Evolutionary conservation across 164 flowering plant species (phyloP), one percentile per base, ranked within the genome.

Genomic region (Paratinospora sagittata): DNA sequence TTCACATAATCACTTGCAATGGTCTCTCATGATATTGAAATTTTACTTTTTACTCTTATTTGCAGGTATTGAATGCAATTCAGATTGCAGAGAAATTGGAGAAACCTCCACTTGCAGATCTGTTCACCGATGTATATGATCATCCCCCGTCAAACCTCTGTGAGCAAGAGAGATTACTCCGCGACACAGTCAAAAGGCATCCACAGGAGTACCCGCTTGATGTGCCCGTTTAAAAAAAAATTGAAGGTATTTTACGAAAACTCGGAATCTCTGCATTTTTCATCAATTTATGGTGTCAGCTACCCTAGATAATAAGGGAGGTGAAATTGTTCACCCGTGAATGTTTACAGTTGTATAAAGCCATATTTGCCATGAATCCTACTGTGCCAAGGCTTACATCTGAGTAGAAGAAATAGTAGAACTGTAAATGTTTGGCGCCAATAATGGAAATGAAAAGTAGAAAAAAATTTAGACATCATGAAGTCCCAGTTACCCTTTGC

Each of bases 61-160:
- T 80, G 75, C 79, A 87, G 94, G 27, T 86, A 13, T 14, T 86
- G 76, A 72, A 86, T 62, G 88, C 90, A 30, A 81, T 89, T 74
- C 91, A 88, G 67, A 74, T 33, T 39, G 94, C 94, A 47, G 94
- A 84, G 73, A 83, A 78, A 75, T 67, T 74, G 30, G 84, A 86
- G 71, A 89, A 85, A 72, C 91, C 87, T 30, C 78, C 84, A 26
- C 63, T 89, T 10, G 63, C 80, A 24, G 85, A 86, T 3, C 16
- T 89, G 73, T 89, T 89, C 71, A 78, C 80, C 8, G 94, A 89
- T 70, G 94, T 89, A 14, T 89, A 89, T 72, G 84, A 84, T 63
- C 55, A 24, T 49, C 69, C 71, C 13, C 84, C 94, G 10, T 58
- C 76, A 10, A 86, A 88, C 72, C 86, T 89, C 55, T 24, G 34